phyloP scores from a whole-genome alignment of 2,329 filamentous ascomycete genomes.

The Ilyonectria robusta region DNA sequence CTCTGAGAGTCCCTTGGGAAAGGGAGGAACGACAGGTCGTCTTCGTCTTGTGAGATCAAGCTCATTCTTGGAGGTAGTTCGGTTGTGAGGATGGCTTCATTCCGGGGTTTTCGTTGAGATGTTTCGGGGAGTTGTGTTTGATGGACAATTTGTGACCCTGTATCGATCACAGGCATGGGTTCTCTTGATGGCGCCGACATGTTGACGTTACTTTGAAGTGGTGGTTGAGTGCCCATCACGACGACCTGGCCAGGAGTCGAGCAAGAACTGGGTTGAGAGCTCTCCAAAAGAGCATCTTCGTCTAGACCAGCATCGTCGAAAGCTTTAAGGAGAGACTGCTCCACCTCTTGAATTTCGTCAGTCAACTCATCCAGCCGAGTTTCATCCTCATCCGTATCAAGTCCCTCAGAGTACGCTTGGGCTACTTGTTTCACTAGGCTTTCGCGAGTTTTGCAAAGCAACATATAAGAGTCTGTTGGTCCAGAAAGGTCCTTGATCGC shows the following conservation, averaged over 20 bases:
- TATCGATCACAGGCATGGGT: slow-evolving; percentile 49
- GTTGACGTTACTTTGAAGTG: slow-evolving; percentile 47
- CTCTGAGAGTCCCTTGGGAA: slow-evolving; percentile 46
- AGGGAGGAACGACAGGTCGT: slow-evolving; percentile 35
- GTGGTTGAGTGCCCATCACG: slow-evolving; percentile 62
- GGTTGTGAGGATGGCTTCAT: slow-evolving; percentile 38
- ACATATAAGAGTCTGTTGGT: slow-evolving; percentile 59
- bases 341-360: slow-evolving; percentile 60
- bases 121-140: slow-evolving; percentile 63
- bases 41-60: slow-evolving; percentile 45
- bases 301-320: slow-evolving; percentile 64
- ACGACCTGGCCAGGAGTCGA: slow-evolving; percentile 45
- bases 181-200: slow-evolving; percentile 54
- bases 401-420: slow-evolving; percentile 64
- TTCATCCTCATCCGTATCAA: slow-evolving; percentile 68
- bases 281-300: slow-evolving; percentile 55
- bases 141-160: slow-evolving; percentile 63
- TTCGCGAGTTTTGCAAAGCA: slow-evolving; percentile 61
- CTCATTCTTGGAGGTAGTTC: slow-evolving; percentile 39
- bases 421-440: slow-evolving; percentile 62
- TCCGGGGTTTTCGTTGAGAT: slow-evolving; percentile 44
- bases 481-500: slow-evolving; percentile 58
- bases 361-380: slow-evolving; percentile 63
- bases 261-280: slow-evolving; percentile 27
- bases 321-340: slow-evolving; percentile 57